Base-by-base conservation (phyloP, 2,329 filamentous ascomycete genomes). In the Cladosporium austrohemisphaericum region DNA sequence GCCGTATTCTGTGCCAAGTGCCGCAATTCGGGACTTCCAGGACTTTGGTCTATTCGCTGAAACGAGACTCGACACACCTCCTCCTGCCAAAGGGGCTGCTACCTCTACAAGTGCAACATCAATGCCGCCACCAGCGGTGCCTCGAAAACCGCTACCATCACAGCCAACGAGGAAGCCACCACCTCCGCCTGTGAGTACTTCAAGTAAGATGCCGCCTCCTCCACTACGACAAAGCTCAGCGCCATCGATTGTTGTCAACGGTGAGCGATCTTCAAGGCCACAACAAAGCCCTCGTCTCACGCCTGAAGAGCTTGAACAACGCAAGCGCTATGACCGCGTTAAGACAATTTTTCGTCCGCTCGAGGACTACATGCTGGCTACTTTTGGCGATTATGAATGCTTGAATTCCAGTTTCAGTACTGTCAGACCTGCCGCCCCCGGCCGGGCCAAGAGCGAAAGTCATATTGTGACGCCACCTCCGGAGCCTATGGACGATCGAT, bases 321-420 rank as follows among this genome's bases (percentile, higher is more conserved):
- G 59, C 4, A 52, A 60, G 26, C 60, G 64, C 19, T 63, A 65
- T 41, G 65, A 68, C 37, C 56, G 60, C 3, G 68, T 76, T 2
- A 82, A 78, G 60, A 74, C 72, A 29, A 80, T 92, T 9, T 95
- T 95, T 65, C 83, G 80, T 52, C 76, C 77, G 4, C 65, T 95
- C 11, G 88, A 95, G 67, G 85, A 90, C 53, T 92, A 93, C 61
- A 77, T 95, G 32, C 71, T 82, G 41, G 67, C 71, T 16, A 85
- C 79, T 57, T 87, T 94, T 59, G 77, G 79, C 48, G 83, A 83
- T 0, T 83, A 83, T 57, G 77, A 85, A 45, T 83, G 79, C 55
- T 68, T 95, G n/a, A 94, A 93, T 64, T 74, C 73, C 11, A 91
- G 89, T 0, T 95, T 95, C 62, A 71, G 77, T 29, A 77, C 77